These are phyloP conservation scores for Oidiodendron maius DNA, from an alignment of 495 filamentous ascomycete genomes.

Conservation along the genomic window DNA sequence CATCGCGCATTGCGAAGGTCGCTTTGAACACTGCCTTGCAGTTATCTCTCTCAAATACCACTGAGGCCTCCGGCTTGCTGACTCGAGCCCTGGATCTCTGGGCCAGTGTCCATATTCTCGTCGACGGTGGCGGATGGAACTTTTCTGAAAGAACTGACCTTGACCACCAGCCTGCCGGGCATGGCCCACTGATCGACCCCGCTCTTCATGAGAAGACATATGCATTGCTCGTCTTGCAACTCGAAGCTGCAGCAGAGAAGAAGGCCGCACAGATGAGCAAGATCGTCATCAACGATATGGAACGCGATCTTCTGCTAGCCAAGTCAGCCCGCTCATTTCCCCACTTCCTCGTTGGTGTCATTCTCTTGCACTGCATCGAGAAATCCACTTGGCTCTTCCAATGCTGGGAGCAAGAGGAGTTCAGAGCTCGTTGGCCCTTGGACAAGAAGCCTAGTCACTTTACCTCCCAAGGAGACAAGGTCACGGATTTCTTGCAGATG, in stretches of 20 bases:
- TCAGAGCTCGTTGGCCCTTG: constrained; percentile 61
- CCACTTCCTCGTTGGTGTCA: constrained; percentile 67
- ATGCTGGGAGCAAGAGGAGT: constrained; percentile 58
- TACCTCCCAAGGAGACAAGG: constrained; percentile 63
- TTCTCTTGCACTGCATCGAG: constrained; percentile 75
- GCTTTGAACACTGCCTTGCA: constrained; percentile 55
- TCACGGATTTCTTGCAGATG: constrained; percentile 69
- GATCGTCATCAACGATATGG: constrained; percentile 66
- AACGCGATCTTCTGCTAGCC: constrained; percentile 67
- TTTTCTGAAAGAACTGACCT: constrained; percentile 47
- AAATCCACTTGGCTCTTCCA: constrained; percentile 80
- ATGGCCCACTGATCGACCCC: constrained; percentile 8
- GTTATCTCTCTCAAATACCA: constrained; percentile 49
- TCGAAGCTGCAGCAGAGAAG: constrained; percentile 69
- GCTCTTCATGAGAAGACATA: constrained; percentile 37
- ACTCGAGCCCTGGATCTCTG: constrained; percentile 68
- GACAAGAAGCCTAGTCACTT: constrained; percentile 60
- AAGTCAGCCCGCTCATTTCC: constrained; percentile 61
- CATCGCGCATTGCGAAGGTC: constrained; percentile 60
- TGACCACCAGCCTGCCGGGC: constrained; percentile 26
- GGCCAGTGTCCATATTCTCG: constrained; percentile 67
- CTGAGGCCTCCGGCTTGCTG: constrained; percentile 34
- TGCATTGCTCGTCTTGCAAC: constrained; percentile 56
- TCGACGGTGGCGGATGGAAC: constrained; percentile 62
- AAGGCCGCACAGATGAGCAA: constrained; percentile 60